These are phyloP conservation scores for Penicillium verhagenii DNA, from an alignment of 495 filamentous ascomycete genomes.

Conservation along the genomic window DNA sequence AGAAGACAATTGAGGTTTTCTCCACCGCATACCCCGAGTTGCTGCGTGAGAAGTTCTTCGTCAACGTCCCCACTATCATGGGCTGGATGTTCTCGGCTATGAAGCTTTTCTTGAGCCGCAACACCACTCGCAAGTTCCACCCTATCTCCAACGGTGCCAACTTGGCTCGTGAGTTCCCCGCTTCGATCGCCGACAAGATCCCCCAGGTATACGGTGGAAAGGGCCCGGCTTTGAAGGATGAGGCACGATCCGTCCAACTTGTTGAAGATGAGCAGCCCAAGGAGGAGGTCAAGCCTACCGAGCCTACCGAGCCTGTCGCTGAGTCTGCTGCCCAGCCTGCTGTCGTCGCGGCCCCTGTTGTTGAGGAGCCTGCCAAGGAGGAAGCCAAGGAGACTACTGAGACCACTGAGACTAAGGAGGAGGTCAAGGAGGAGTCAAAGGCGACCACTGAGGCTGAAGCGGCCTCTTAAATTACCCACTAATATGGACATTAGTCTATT, in stretches of 20 bases:
- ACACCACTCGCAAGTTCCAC: constrained; percentile 83
- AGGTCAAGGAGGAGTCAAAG: constrained; percentile 13
- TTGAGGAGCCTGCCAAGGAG: constrained; percentile 15
- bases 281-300: constrained; percentile 15
- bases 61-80: constrained; percentile 87
- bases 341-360: background rate
- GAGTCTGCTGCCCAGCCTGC: background rate
- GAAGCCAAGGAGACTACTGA: constrained; percentile 12
- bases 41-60: constrained; percentile 85
- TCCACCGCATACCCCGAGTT: constrained; percentile 81
- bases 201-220: constrained; percentile 71
- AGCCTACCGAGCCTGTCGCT: constrained; percentile 4
- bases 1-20: constrained; percentile 77
- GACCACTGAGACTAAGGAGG: too few relatives aligned
- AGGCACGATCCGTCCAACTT: constrained; percentile 29
- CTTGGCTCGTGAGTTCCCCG: constrained; percentile 62
- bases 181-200: constrained; percentile 55
- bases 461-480: constrained; percentile 25
- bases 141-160: constrained; percentile 74
- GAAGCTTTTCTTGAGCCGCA: constrained; percentile 73
- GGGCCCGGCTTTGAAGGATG: constrained; percentile 40
- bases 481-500: constrained; percentile 11
- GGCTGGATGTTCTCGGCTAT: constrained; percentile 78
- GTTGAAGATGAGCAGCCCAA: constrained; percentile 13
- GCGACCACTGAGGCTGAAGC: background rate